Evolutionary conservation across 768 basidiomycete species (phyloP).

Genomic region (Leucogyrophana mollusca): DNA sequence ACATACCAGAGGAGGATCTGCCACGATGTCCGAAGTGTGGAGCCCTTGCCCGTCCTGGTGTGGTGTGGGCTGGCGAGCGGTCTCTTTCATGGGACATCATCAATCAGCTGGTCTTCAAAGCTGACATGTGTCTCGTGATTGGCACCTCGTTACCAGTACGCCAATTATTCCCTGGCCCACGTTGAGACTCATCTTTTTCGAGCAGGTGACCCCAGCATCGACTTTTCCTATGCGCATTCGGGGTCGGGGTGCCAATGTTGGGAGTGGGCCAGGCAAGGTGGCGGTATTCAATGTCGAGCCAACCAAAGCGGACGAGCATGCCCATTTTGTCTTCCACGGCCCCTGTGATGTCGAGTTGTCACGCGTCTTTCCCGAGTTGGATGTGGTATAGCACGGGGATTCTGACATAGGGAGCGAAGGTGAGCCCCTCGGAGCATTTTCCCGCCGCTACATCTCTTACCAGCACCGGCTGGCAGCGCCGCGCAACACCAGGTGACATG

Average conservation of each 20-base stretch:
- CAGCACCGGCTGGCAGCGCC: no score
- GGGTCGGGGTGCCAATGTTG: constrained; percentile 33
- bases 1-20: constrained; percentile 37
- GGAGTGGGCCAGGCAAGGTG: constrained; percentile 35
- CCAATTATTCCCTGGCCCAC: no score
- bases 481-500: no score
- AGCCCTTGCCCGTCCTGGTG: constrained; percentile 45
- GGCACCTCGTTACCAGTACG: constrained; percentile 53
- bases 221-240: constrained; percentile 45
- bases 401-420: no score
- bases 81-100: constrained; percentile 39
- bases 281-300: constrained; percentile 38
- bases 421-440: no score
- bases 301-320: constrained; percentile 25
- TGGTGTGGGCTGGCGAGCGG: constrained; percentile 58
- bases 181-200: background rate
- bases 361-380: no score
- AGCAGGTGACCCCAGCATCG: background rate
- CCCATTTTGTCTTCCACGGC: constrained; percentile 30
- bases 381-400: no score
- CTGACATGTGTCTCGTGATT: constrained; percentile 52
- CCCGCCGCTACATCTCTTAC: no score
- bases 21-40: constrained; percentile 45
- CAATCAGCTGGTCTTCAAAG: constrained; percentile 37
- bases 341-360: no score